phyloP scores from a whole-genome alignment of 768 basidiomycete genomes.

The Boletus pseudo-olivaceus region DNA sequence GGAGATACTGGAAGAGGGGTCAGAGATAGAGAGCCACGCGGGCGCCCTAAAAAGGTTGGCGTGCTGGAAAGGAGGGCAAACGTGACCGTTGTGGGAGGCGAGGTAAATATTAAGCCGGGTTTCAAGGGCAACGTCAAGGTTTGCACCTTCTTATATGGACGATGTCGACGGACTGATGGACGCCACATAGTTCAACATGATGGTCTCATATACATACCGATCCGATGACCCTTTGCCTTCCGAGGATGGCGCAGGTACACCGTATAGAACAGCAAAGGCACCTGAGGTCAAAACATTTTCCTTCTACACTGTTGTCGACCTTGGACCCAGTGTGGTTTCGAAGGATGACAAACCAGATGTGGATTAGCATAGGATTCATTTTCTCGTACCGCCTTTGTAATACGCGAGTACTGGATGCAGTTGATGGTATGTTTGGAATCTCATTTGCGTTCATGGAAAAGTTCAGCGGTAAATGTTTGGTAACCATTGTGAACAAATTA shows the following conservation, averaged over 20 bases:
- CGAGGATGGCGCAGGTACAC: constrained; percentile 53
- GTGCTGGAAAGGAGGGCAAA: constrained; percentile 90
- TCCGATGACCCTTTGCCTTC: constrained; percentile 79
- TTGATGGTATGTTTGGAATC: too few relatives aligned
- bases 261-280: constrained; percentile 43
- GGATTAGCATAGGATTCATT: constrained; percentile 10
- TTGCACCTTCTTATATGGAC: constrained; percentile 20
- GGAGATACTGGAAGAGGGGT: constrained; percentile 35
- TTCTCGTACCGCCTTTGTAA: not conserved
- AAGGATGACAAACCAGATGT: constrained; percentile 45
- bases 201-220: constrained; percentile 91
- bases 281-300: constrained; percentile 85
- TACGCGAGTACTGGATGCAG: not conserved
- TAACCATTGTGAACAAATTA: too few relatives aligned
- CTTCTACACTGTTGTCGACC: constrained; percentile 81
- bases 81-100: constrained; percentile 82
- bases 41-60: constrained; percentile 59
- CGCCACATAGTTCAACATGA: constrained; percentile 79
- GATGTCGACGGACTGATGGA: not conserved
- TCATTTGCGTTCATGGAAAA: too few relatives aligned
- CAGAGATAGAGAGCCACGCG: constrained; percentile 46
- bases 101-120: constrained; percentile 81
- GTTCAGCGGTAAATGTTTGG: too few relatives aligned
- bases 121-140: constrained; percentile 79
- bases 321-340: constrained; percentile 66